A percentile compares a stretch with the other conserved stretches of the same genome.
Evolutionary conservation across 768 basidiomycete species (phyloP).

Genomic region (Termitomyces sp.): DNA sequence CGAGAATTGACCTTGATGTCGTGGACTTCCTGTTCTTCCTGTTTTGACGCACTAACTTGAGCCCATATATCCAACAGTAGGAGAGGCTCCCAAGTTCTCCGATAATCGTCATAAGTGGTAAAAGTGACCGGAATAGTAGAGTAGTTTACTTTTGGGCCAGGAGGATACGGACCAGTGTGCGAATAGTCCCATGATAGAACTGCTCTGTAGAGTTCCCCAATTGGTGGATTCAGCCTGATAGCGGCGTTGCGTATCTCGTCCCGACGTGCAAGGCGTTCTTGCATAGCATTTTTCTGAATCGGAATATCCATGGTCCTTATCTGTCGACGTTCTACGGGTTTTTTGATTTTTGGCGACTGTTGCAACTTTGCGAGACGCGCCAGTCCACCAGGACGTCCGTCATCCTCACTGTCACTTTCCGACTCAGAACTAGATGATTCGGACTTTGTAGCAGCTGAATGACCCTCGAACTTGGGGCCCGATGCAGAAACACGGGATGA

Average conservation of each 20-base stretch:
- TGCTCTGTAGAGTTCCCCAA: slow-evolving; percentile 70
- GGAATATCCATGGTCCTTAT: slow-evolving; percentile 62
- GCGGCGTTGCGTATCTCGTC: slow-evolving; percentile 62
- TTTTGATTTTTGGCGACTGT: slow-evolving; percentile 57
- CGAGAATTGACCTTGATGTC: slow-evolving; percentile 65
- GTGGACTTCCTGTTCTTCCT: slow-evolving; percentile 51
- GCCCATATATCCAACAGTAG: slow-evolving; percentile 90
- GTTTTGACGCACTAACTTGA: slow-evolving; percentile 76
- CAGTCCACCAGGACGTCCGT: slow-evolving; percentile 43
- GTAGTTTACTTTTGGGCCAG: slow-evolving; percentile 38
- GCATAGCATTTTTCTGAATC: slow-evolving; percentile 37
- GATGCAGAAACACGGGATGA: slow-evolving; percentile 5
- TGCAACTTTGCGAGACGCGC: slow-evolving; percentile 57
- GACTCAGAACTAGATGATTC: slow-evolving; percentile 38
- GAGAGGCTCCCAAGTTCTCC: slow-evolving; percentile 76
- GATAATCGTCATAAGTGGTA: slow-evolving; percentile 61
- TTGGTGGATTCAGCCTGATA: slow-evolving; percentile 77
- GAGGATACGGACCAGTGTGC: slow-evolving; percentile 59
- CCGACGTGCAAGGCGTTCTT: slow-evolving; percentile 49
- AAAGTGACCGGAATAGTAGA: slow-evolving; percentile 65
- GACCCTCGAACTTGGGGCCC: slow-evolving; percentile 28
- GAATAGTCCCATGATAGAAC: slow-evolving; percentile 88
- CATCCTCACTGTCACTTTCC: slow-evolving; percentile 47
- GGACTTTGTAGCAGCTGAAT: slow-evolving; percentile 17
- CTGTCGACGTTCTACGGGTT: slow-evolving; percentile 55